Evolutionary conservation across 352 stramenopile species (phyloP).

Genomic region (Pythium rhizo-oryzae): DNA sequence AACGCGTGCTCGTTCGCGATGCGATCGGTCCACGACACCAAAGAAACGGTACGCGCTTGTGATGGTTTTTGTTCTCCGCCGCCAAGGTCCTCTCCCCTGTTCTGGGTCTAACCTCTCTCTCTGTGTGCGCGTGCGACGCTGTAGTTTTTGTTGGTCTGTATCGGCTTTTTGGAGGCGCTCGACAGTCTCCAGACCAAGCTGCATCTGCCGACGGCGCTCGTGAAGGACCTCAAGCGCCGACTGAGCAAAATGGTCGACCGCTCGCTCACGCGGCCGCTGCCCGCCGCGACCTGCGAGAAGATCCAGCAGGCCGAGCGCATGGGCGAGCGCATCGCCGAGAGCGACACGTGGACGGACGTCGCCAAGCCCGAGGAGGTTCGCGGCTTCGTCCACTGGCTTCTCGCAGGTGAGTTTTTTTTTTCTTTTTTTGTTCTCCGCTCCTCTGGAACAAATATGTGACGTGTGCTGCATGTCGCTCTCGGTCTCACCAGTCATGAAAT

Average conservation of each 20-base stretch:
- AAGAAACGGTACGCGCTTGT: conserved; percentile 52
- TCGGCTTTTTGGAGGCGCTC: conserved; percentile 72
- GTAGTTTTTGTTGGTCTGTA: conserved; percentile 79
- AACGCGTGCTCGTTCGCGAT: conserved; percentile 63
- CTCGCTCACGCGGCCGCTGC: conserved; percentile 40
- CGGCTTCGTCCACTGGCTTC: conserved; percentile 68
- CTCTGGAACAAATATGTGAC: neutral
- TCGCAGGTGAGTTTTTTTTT: conserved; percentile 42
- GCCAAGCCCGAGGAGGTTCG: conserved; percentile 64
- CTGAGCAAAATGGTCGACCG: conserved; percentile 66
- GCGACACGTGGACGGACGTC: conserved; percentile 50
- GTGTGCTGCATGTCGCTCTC: no score
- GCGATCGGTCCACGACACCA: conserved; percentile 67
- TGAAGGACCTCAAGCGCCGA: conserved; percentile 76
- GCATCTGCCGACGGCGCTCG: conserved; percentile 62
- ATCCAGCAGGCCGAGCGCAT: conserved; percentile 35
- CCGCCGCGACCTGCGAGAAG: conserved; percentile 28
- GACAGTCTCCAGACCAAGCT: conserved; percentile 75
- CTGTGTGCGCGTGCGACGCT: neutral
- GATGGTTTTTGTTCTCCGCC: neutral
- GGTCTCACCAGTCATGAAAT: conserved; percentile 40
- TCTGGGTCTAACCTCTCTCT: neutral
- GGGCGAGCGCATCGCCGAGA: conserved; percentile 56
- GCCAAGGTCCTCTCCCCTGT: neutral
- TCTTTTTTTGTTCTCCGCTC: neutral